Base-by-base conservation (phyloP, 768 basidiomycete species). In the Pleurotus citrinopileatus region DNA sequence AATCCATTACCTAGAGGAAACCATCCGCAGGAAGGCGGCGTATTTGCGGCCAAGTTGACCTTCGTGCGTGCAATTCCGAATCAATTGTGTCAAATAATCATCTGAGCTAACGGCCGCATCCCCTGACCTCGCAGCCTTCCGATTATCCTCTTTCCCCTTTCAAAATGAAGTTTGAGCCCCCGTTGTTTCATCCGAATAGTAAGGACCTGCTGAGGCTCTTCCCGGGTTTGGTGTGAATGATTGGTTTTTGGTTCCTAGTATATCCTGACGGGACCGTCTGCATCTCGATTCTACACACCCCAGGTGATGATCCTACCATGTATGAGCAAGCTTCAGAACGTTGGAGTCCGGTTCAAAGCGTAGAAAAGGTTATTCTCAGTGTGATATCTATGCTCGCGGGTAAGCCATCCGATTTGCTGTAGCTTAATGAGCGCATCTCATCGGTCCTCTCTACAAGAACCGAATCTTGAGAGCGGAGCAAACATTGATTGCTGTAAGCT, bases 161-260 rank as follows among this genome's bases (percentile, higher is more conserved):
- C 86, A 98, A 94, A 75, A 98, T 99, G 97, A 93, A 83, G 65
- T 99, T 99, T 63, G 94, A 98, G 42, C 97, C 97, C 2, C 95
- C 96, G 2, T 69, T 99, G 53, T 91, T 98, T 71, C 97, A 99
- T 71, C 97, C 97, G 15, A 99, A 99, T 68, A 89, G 97, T 96
- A 60, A 70, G 89, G 72, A 50, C 23, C 20, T 4, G 44, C 40
- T 55, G 12, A 52, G 4, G n/a, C 32, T 43, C 22, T 37, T 55
- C 34, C 53, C 64, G 44, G 55, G 54, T 19, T 54, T 54, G 23
- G 48, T 51, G 48, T 34, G 48, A 51, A 51, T 51, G 12, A 51
- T 29, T 17, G 20, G n/a, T 37, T 37, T 34, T 34, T 34, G 36
- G 22, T 19, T 47, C 13, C 19, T 67, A 98, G 95, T 98, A 61